Percentiles rank a stretch among this genome's conserved stretches.
These are phyloP conservation scores for Leccinum uliginosum DNA, from an alignment of 768 basidiomycete genomes.

Conservation along the genomic window DNA sequence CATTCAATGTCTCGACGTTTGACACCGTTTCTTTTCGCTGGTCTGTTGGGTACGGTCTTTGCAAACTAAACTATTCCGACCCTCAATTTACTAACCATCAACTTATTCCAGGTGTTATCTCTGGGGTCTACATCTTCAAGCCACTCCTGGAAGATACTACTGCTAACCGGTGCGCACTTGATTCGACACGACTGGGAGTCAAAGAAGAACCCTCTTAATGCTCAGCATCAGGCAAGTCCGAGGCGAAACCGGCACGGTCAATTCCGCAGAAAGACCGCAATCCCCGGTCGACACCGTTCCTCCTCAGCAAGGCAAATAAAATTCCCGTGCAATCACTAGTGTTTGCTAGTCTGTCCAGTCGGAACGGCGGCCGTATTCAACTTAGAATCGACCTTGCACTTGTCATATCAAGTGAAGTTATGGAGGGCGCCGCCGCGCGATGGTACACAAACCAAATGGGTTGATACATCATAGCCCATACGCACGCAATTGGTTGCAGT, in stretches of 20 bases:
- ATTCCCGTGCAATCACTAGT: not conserved
- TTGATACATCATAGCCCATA: constrained; percentile 9
- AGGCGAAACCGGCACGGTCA: not conserved
- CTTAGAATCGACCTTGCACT: not conserved
- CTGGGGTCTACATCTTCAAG: constrained; percentile 66
- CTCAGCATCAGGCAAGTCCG: constrained; percentile 11
- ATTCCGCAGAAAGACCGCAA: constrained; percentile 4
- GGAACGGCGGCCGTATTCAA: not conserved
- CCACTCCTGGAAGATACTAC: constrained; percentile 34
- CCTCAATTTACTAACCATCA: not conserved
- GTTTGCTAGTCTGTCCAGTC: not conserved
- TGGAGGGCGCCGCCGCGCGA: constrained; percentile 15
- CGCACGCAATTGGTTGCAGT: constrained; percentile 1
- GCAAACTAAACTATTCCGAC: not conserved
- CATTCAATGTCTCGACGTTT: constrained; percentile 36
- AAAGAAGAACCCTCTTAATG: constrained; percentile 1
- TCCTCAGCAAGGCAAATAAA: constrained; percentile 11
- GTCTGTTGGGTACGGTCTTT: constrained; percentile 44
- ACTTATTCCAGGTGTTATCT: constrained; percentile 44
- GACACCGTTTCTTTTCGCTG: constrained; percentile 52
- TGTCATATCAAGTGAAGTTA: not conserved
- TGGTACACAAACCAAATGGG: constrained; percentile 8
- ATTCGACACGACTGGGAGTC: too few relatives aligned
- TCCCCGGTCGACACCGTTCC: not conserved
- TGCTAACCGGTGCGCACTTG: constrained; percentile 13